A percentile compares a stretch with the other conserved stretches of the same genome.
Conservation (phyloP, 805 yeast genomes). For the Metschnikowia anglica region DNA sequence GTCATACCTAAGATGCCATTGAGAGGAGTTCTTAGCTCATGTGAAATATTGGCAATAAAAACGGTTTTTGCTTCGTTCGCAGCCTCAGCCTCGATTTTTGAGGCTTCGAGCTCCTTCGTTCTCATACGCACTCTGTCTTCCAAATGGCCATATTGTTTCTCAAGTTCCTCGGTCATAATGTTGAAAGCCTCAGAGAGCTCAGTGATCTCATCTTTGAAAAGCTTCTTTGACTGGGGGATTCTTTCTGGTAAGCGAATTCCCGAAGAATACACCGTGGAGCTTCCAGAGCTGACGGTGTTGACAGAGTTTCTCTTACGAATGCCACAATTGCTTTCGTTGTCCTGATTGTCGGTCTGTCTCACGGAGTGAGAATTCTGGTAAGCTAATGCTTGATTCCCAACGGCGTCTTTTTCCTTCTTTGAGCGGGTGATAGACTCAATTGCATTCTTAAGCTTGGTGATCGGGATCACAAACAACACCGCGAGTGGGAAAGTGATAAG, state of each 20-base stretch:
- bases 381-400: neutral
- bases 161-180: slow-evolving; percentile 85
- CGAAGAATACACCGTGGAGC: slow-evolving; percentile 35
- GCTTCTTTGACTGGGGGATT: slow-evolving; percentile 39
- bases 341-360: neutral
- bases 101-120: slow-evolving; percentile 84
- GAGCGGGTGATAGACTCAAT: slow-evolving; percentile 66
- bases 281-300: slow-evolving; percentile 32
- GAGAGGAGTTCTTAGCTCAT: slow-evolving; percentile 91
- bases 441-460: slow-evolving; percentile 73
- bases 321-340: slow-evolving; percentile 1
- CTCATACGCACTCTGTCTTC: slow-evolving; percentile 87
- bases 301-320: slow-evolving; percentile 24
- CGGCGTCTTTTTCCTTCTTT: slow-evolving; percentile 28
- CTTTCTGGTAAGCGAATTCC: slow-evolving; percentile 41
- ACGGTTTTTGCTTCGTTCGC: slow-evolving; percentile 97
- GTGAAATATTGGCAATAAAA: slow-evolving; percentile 88
- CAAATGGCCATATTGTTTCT: slow-evolving; percentile 75
- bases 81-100: slow-evolving; percentile 84
- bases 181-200: slow-evolving; percentile 88
- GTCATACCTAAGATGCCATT: slow-evolving; percentile 97
- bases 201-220: slow-evolving; percentile 79
- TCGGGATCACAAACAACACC: slow-evolving; percentile 81
- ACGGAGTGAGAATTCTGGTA: neutral
- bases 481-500: slow-evolving; percentile 79